A percentile compares a stretch with the other conserved stretches of the same genome.
phyloP scores from a whole-genome alignment of 2,329 filamentous ascomycete genomes.

The Aspergillus pseudoglaucus region DNA sequence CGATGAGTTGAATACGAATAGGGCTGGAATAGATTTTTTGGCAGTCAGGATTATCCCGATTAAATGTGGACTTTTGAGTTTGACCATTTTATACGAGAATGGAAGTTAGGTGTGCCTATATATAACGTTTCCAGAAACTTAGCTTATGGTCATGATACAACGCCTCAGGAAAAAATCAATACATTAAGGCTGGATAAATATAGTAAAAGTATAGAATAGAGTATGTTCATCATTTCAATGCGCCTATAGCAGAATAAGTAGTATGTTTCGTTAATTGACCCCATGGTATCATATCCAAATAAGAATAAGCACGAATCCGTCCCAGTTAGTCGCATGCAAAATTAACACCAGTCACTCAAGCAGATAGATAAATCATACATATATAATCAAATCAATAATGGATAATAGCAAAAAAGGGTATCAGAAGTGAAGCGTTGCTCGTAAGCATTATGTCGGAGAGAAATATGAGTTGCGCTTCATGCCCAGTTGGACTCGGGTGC shows the following conservation, averaged over 20 bases:
- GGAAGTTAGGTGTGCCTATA: too few relatives aligned
- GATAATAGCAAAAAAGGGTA: not conserved
- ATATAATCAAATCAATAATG: not conserved
- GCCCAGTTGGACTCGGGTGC: slow-evolving; percentile 32
- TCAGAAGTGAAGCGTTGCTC: not conserved
- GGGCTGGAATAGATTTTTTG: too few relatives aligned
- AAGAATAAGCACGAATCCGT: not conserved
- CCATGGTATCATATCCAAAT: not conserved
- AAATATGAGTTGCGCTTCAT: slow-evolving; percentile 11
- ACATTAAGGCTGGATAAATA: too few relatives aligned
- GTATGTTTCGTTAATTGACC: not conserved
- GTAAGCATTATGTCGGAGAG: too few relatives aligned
- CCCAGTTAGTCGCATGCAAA: not conserved
- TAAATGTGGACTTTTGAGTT: too few relatives aligned
- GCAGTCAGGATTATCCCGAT: too few relatives aligned
- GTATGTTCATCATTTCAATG: not conserved
- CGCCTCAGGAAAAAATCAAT: too few relatives aligned
- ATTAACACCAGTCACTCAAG: not conserved
- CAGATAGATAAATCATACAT: not conserved
- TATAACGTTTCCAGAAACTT: too few relatives aligned
- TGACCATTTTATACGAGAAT: too few relatives aligned
- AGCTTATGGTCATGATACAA: too few relatives aligned
- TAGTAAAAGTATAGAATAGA: not conserved
- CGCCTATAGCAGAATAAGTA: not conserved
- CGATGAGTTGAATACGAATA: too few relatives aligned